phyloP scores from a whole-genome alignment of 768 basidiomycete species.

The Mrakia gelida region DNA sequence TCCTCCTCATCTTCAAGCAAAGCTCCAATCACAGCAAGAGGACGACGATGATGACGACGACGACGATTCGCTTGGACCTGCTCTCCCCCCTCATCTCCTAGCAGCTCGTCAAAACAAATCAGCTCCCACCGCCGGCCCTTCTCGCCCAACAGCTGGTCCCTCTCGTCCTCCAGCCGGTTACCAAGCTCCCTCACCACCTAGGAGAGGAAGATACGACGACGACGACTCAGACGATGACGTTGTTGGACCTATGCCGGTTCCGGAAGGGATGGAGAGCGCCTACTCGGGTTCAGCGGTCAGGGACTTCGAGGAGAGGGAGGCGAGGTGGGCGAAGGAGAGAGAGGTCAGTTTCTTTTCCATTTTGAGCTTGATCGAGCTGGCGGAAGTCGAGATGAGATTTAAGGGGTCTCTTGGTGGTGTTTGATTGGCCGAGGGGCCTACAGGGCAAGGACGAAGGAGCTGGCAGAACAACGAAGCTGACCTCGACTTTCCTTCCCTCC shows the following conservation, averaged over 20 bases:
- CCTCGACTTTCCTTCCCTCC: not conserved
- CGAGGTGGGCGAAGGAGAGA: conserved; percentile 62
- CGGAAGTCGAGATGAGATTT: too few relatives aligned
- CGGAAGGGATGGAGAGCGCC: conserved; percentile 43
- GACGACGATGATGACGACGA: conserved; percentile 55
- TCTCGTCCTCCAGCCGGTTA: conserved; percentile 19
- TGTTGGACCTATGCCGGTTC: conserved; percentile 74
- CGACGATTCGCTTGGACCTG: conserved; percentile 67
- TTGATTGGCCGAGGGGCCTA: not conserved
- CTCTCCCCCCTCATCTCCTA: conserved; percentile 66
- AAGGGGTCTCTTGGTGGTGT: not conserved
- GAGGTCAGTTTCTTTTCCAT: conserved; percentile 47
- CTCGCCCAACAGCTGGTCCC: conserved; percentile 33
- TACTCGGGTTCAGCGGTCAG: conserved; percentile 53
- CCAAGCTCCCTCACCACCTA: conserved; percentile 33
- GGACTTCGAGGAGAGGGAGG: conserved; percentile 82
- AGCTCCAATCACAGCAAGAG: conserved; percentile 29
- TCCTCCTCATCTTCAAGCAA: conserved; percentile 42
- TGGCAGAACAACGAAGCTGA: not conserved
- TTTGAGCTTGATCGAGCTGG: not conserved
- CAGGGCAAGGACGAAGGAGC: not conserved
- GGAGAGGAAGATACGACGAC: conserved; percentile 44
- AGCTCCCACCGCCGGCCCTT: conserved; percentile 36
- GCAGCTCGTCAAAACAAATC: conserved; percentile 44
- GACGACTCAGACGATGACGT: conserved; percentile 68